Conservation (phyloP, 2,329 filamentous ascomycete species). For the Monilinia laxa region DNA sequence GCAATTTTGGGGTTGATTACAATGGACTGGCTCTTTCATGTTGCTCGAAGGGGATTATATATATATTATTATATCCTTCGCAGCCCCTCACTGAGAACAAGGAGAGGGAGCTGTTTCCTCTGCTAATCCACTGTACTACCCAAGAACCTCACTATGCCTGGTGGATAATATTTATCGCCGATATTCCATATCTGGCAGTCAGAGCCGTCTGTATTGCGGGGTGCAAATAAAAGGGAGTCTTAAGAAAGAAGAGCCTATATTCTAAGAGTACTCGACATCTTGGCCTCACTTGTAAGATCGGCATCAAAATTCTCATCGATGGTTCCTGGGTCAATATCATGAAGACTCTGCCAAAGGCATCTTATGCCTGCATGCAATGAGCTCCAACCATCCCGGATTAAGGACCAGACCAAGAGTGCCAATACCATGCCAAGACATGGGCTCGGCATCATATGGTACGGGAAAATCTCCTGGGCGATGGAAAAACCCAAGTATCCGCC, state of each 20-base stretch:
- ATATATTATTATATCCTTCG: not conserved
- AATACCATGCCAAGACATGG: not conserved
- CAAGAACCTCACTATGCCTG: slow-evolving; percentile 3
- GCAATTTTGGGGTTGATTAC: not conserved
- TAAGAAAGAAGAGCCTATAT: not conserved
- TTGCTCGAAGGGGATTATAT: not conserved
- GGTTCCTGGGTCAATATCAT: not conserved
- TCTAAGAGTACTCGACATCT: not conserved
- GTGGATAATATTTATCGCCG: not conserved
- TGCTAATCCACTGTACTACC: not conserved
- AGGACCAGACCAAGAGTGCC: not conserved
- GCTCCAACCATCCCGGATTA: not conserved
- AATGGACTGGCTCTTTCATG: not conserved
- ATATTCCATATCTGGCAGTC: slow-evolving; percentile 5
- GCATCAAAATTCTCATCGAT: not conserved
- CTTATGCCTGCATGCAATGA: not conserved
- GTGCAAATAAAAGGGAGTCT: not conserved
- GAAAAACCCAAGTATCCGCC: not conserved
- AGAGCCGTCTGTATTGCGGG: not conserved
- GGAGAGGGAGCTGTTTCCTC: not conserved
- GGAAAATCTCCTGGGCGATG: slow-evolving; percentile 1
- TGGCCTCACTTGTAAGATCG: not conserved
- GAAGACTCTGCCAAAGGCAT: not conserved
- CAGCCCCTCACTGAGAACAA: not conserved
- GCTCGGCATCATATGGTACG: not conserved